Conservation (phyloP, 2,329 filamentous ascomycete genomes). For the Fusarium cicatricum region DNA sequence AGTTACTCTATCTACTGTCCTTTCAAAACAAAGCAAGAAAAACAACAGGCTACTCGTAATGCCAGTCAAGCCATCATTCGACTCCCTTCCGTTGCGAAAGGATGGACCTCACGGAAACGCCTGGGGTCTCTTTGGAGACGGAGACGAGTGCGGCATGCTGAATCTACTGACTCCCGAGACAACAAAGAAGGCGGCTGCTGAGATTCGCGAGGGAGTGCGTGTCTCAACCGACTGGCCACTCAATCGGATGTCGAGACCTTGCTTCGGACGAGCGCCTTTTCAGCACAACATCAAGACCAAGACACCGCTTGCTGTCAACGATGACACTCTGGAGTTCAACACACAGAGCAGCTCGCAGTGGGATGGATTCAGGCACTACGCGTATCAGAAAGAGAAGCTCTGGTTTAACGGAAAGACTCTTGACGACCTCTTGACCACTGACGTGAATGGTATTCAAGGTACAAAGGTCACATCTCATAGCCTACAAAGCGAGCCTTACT, state of each 20-base stretch:
- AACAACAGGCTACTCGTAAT: too few relatives aligned
- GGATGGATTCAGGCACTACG: conserved; percentile 51
- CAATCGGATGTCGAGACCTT: conserved; percentile 44
- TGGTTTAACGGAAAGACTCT: conserved; percentile 49
- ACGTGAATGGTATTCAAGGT: conserved; percentile 44
- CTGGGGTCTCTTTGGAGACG: conserved; percentile 62
- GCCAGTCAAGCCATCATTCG: conserved; percentile 46
- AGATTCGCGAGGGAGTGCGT: conserved; percentile 44
- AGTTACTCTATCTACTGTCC: too few relatives aligned
- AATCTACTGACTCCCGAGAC: conserved; percentile 58
- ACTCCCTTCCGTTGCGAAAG: conserved; percentile 58
- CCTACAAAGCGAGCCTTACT: background rate
- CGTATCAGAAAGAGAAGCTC: conserved; percentile 48
- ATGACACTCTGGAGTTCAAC: conserved; percentile 47
- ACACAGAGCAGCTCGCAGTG: conserved; percentile 52
- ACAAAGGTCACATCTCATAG: background rate
- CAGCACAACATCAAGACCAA: conserved; percentile 43
- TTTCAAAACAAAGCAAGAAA: too few relatives aligned
- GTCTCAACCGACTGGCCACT: conserved; percentile 49
- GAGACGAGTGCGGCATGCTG: conserved; percentile 62
- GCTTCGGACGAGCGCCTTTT: conserved; percentile 45
- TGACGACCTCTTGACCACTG: conserved; percentile 53
- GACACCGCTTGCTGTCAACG: conserved; percentile 42
- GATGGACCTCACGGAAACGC: conserved; percentile 61
- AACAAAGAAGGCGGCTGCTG: conserved; percentile 37